phyloP scores from a whole-genome alignment of 2,329 filamentous ascomycete species.

The Ceratocystis ficicola region DNA sequence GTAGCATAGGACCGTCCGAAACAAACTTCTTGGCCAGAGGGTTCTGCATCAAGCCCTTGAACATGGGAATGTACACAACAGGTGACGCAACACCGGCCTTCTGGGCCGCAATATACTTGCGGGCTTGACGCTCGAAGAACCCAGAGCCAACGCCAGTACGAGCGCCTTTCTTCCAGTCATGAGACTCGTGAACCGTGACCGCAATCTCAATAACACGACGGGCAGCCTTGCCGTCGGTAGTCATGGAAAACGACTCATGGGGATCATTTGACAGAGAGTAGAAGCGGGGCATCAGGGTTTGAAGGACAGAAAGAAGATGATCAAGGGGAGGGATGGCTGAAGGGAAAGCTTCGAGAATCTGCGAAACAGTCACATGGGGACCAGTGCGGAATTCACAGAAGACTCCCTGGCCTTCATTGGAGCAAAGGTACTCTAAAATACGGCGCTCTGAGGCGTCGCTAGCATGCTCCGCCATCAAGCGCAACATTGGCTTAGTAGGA shows the following conservation, averaged over 20 bases:
- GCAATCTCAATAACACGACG: constrained; percentile 86
- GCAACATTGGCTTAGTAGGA: constrained; percentile 75
- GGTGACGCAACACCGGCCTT: constrained; percentile 45
- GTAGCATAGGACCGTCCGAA: constrained; percentile 88
- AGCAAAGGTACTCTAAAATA: constrained; percentile 73
- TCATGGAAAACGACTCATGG: constrained; percentile 56
- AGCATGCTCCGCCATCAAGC: constrained; percentile 75
- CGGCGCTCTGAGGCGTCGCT: constrained; percentile 72
- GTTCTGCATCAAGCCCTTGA: constrained; percentile 96
- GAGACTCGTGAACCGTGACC: constrained; percentile 83
- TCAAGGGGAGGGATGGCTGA: constrained; percentile 81
- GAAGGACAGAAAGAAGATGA: constrained; percentile 64
- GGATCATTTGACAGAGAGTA: constrained; percentile 97
- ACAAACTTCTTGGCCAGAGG: constrained; percentile 85
- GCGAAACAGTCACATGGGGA: constrained; percentile 70
- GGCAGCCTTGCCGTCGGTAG: constrained; percentile 44
- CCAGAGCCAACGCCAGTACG: constrained; percentile 84
- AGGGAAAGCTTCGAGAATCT: constrained; percentile 83
- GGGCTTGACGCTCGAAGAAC: constrained; percentile 79
- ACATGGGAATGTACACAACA: constrained; percentile 67
- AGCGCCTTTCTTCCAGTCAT: constrained; percentile 59
- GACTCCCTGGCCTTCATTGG: constrained; percentile 76
- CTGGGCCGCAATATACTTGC: constrained; percentile 57
- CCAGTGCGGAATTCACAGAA: constrained; percentile 93
- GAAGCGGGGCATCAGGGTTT: constrained; percentile 91